These are phyloP conservation scores for Chaetomiaceae sp. DNA, from an alignment of 2,329 filamentous ascomycete genomes.

Conservation along the genomic window DNA sequence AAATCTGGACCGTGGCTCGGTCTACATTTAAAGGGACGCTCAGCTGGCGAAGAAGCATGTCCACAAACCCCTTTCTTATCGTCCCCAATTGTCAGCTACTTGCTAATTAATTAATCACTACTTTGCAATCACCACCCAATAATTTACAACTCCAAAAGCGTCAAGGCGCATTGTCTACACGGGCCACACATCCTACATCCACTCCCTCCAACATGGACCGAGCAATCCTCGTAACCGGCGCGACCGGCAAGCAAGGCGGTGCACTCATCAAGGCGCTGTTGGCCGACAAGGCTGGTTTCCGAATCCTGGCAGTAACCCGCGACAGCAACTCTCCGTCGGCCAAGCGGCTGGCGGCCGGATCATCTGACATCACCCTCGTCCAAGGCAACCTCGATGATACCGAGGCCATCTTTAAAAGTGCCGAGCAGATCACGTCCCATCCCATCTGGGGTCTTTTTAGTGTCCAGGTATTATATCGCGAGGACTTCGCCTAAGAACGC, in stretches of 20 bases:
- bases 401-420: neutral
- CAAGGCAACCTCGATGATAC: neutral
- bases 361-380: neutral
- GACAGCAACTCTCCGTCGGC: neutral
- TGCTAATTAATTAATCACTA: too few species aligned
- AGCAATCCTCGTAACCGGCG: conserved; percentile 4
- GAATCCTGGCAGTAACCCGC: neutral
- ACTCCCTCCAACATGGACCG: neutral
- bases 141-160: too few species aligned
- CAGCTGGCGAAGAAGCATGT: too few species aligned
- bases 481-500: neutral
- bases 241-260: conserved; percentile 6
- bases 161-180: neutral
- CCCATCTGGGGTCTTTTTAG: conserved; percentile 3
- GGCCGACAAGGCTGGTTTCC: neutral
- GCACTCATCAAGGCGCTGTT: neutral
- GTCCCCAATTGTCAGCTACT: too few species aligned
- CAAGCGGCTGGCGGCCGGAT: neutral
- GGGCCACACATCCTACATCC: neutral
- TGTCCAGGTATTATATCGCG: neutral
- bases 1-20: too few species aligned
- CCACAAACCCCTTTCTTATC: too few species aligned
- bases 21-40: neutral
- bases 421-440: neutral
- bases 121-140: neutral